These are phyloP conservation scores for Microbotryum scabiosae DNA, from an alignment of 1,284 basidiomycete genomes.

Conservation along the genomic window DNA sequence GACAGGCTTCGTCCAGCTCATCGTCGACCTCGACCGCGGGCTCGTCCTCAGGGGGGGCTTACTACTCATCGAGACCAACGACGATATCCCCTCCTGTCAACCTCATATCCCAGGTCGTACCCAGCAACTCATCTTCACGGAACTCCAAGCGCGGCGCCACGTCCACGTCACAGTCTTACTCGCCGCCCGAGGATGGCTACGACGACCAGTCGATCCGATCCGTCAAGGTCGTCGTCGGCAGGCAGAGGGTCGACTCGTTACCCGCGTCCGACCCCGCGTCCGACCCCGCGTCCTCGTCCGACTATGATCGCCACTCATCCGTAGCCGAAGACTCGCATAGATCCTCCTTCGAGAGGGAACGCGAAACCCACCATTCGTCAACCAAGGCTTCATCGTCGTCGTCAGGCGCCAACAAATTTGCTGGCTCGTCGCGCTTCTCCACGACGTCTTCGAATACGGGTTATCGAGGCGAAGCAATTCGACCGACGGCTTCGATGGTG, in stretches of 20 bases:
- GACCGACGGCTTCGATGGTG: slow-evolving; percentile 1
- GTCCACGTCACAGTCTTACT: not conserved
- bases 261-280: slow-evolving; percentile 1
- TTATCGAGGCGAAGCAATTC: not conserved
- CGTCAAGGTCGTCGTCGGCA: slow-evolving; percentile 1
- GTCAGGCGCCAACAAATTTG: too few relatives aligned
- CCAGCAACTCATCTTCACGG: not conserved
- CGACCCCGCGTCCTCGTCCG: not conserved
- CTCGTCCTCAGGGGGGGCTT: not conserved
- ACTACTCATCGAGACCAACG: not conserved
- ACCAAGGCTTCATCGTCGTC: not conserved
- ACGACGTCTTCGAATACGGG: not conserved
- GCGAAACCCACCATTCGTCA: not conserved
- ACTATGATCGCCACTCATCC: not conserved
- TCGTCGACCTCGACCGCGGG: not conserved
- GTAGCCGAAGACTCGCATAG: not conserved
- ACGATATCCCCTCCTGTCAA: slow-evolving; percentile 3
- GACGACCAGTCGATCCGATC: slow-evolving; percentile 18
- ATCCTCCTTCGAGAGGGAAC: not conserved
- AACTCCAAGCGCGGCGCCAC: not conserved
- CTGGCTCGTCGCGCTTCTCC: not conserved
- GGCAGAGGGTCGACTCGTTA: not conserved
- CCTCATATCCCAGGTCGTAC: not conserved
- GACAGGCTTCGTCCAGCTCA: too few relatives aligned
- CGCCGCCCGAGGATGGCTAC: not conserved